Base-by-base conservation (phyloP, 2,329 filamentous ascomycete genomes). In the Lecanoromycetidae sp. region DNA sequence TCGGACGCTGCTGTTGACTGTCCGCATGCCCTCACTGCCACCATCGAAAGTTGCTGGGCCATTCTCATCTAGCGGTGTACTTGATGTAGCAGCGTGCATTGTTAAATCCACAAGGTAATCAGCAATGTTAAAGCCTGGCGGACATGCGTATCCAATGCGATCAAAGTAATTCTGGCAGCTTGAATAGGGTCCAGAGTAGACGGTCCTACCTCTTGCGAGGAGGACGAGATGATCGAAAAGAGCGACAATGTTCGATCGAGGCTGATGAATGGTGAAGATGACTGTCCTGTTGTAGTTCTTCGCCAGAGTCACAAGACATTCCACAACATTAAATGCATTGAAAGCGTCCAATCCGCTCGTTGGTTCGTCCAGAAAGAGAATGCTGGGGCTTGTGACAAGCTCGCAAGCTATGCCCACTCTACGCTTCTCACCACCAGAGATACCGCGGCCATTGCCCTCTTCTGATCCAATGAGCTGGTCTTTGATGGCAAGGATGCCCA, bases 221-320 rank as follows among this genome's bases (percentile, higher is more conserved):
- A 98, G 77, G 45, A 98, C 75, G n/a, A 98, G 74, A 47, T 90
- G 80, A 61, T 98, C 91, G 60, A 98, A 98, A 3, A 98, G 75
- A 8, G 91, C 91, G 19, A 96, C 91, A 59, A 98, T 98, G 64
- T 98, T 98, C 9, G 91, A 98, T 55, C 93, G 79, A 30, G 91
- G 91, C 60, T 98, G 91, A 63, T 98, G 91, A 54, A 98, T 98
- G 12, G 91, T 98, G 67, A 98, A 95, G 52, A 98, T 84, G 46
- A 98, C 87, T 1, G 93, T 98, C 51, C 93, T 78, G 67, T 95
- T 93, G 69, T 96, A 98, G 34, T 80, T 91, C 70, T 94, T 95
- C 43, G 93, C 91, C 36, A 98, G 69, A 1, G 84, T 94, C 32
- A 96, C 90, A 8, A 98, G 75, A 58, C 88, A 96, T 63, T 98